phyloP scores from a whole-genome alignment of 2,329 filamentous ascomycete genomes.

The Aspergillus niger region DNA sequence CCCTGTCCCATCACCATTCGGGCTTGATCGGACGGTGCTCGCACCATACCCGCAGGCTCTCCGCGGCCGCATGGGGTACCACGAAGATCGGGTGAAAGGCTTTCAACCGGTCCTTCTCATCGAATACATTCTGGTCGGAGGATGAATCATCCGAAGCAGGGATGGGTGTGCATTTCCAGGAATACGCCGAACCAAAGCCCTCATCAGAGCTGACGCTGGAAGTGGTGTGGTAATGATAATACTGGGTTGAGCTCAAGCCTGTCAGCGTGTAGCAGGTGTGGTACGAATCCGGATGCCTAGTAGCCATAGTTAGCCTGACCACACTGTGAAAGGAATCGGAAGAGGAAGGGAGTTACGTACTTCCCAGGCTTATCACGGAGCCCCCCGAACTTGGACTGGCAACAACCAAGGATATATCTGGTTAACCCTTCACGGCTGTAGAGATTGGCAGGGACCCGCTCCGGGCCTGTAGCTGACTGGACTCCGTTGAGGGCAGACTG shows the following conservation, averaged over 20 bases:
- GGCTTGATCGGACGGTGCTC: slow-evolving; percentile 35
- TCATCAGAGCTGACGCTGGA: slow-evolving; percentile 33
- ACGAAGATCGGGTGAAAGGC: slow-evolving; percentile 83
- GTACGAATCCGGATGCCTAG: slow-evolving; percentile 78
- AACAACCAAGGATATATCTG: slow-evolving; percentile 86
- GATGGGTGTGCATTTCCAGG: slow-evolving; percentile 43
- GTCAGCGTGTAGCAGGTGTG: slow-evolving; percentile 91
- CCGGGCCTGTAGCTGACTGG: slow-evolving; percentile 29
- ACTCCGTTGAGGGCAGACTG: slow-evolving; percentile 71
- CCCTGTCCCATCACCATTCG: background rate
- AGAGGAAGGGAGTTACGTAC: slow-evolving; percentile 53
- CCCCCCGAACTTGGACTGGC: slow-evolving; percentile 77
- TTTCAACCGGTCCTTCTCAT: slow-evolving; percentile 68
- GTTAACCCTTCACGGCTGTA: slow-evolving; percentile 84
- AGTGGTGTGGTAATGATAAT: slow-evolving; percentile 56
- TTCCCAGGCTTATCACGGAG: slow-evolving; percentile 92
- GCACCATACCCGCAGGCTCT: slow-evolving; percentile 67
- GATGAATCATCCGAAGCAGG: slow-evolving; percentile 51
- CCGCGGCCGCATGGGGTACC: slow-evolving; percentile 70
- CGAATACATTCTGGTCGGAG: slow-evolving; percentile 63
- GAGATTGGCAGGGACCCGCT: slow-evolving; percentile 35
- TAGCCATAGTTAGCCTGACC: slow-evolving; percentile 21
- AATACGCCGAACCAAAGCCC: slow-evolving; percentile 40
- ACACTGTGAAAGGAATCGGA: background rate
- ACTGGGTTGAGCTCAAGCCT: slow-evolving; percentile 79